Conservation (phyloP, 257 asterid species). For the Ajuga chamaepitys region DNA sequence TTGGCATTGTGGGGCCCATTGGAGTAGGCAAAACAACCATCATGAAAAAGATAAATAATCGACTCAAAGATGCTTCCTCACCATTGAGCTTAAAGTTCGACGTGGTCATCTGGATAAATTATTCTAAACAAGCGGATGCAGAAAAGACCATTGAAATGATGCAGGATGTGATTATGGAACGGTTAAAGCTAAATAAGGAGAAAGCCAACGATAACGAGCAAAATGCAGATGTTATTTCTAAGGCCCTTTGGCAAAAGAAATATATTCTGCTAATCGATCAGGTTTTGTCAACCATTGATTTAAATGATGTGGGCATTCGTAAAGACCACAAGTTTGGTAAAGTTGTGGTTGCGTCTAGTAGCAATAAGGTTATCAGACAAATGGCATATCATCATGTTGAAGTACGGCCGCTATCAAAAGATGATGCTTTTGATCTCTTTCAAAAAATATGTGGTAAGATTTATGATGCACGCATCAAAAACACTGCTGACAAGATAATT, state of each 20-base stretch:
- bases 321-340: slow-evolving; percentile 5
- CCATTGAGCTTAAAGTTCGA: neutral
- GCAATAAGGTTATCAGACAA: neutral
- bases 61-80: neutral
- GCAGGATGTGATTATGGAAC: slow-evolving; percentile 10
- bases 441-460: neutral
- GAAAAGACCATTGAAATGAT: neutral
- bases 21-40: slow-evolving; percentile 19
- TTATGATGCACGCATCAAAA: neutral
- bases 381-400: neutral
- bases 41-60: slow-evolving; percentile 12
- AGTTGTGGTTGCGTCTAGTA: slow-evolving; percentile 8
- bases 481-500: neutral
- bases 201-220: neutral
- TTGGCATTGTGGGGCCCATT: slow-evolving; percentile 11
- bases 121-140: neutral
- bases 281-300: neutral
- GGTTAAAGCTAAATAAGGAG: neutral
- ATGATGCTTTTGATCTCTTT: slow-evolving; percentile 2
- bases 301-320: neutral
- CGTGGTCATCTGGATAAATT: slow-evolving; percentile 1
- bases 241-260: neutral
- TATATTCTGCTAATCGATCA: slow-evolving; percentile 14
- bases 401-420: neutral
- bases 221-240: slow-evolving; percentile 8